Percentiles rank a stretch among this genome's conserved stretches.
phyloP scores from a whole-genome alignment of 1,284 basidiomycete species.

The Athelia sp. region DNA sequence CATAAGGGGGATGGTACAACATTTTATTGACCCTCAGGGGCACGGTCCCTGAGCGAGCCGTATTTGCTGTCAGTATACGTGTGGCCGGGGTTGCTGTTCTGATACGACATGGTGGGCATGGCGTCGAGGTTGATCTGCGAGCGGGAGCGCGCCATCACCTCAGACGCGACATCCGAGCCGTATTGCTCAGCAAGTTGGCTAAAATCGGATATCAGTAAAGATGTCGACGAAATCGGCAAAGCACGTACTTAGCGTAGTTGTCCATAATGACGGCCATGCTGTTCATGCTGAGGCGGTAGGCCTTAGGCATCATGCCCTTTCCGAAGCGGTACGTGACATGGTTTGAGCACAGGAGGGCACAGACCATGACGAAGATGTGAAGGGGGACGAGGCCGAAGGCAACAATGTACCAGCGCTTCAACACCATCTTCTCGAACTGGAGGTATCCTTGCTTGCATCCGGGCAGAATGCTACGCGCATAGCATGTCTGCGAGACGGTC shows the following conservation, averaged over 20 bases:
- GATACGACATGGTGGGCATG: background rate
- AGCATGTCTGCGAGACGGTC: conserved; percentile 59
- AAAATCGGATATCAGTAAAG: conserved; percentile 2
- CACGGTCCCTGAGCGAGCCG: background rate
- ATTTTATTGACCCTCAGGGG: background rate
- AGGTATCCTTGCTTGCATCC: conserved; percentile 62
- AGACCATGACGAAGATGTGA: conserved; percentile 51
- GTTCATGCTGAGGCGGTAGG: conserved; percentile 58
- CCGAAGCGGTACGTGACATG: conserved; percentile 75
- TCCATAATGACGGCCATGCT: conserved; percentile 74
- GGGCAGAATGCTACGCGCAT: conserved; percentile 53
- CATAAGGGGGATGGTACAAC: background rate
- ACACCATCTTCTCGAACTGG: conserved; percentile 43
- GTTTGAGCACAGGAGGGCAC: conserved; percentile 59
- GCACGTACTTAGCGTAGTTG: conserved; percentile 57
- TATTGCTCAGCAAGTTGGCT: conserved; percentile 51
- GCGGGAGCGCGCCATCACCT: conserved; percentile 29
- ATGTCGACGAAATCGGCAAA: conserved; percentile 6
- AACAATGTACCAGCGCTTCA: conserved; percentile 52
- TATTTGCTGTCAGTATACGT: background rate
- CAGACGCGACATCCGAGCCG: conserved; percentile 38
- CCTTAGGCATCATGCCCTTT: conserved; percentile 74
- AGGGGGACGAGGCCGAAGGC: conserved; percentile 53
- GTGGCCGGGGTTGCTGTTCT: background rate
- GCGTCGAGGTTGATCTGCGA: conserved; percentile 23